Conservation (phyloP, 352 stramenopile species). For the Phytopythium delawarense region DNA sequence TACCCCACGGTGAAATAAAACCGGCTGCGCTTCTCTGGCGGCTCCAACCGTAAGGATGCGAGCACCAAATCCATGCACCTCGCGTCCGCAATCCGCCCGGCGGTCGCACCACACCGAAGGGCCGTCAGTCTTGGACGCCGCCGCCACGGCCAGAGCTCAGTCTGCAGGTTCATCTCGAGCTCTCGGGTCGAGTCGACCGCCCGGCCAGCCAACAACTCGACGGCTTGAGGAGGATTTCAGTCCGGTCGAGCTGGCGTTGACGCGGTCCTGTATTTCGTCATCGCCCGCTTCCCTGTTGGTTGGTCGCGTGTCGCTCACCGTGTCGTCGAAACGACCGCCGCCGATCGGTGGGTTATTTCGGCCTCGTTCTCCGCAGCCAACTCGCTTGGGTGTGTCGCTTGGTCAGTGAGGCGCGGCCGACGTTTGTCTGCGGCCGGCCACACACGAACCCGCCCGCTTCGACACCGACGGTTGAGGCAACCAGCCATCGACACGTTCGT, state of each 20-base stretch:
- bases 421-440: not conserved
- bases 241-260: not conserved
- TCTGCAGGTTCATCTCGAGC: slow-evolving; percentile 7
- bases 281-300: not conserved
- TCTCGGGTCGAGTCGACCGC: not conserved
- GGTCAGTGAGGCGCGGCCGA: not conserved
- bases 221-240: not conserved
- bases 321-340: not conserved
- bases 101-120: not conserved
- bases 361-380: not conserved
- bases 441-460: not conserved
- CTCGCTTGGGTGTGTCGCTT: not conserved
- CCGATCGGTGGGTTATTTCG: not conserved
- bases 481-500: not conserved
- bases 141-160: not conserved
- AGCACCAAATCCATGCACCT: not conserved
- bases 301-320: not conserved
- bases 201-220: not conserved
- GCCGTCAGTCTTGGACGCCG: not conserved
- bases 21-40: not conserved
- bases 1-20: not conserved
- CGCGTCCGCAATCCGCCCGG: not conserved
- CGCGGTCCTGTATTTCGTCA: not conserved
- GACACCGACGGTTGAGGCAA: not conserved
- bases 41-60: not conserved